Evolutionary conservation across 208 protist species (phyloP).

Genomic region (Strigomonas culicis): DNA sequence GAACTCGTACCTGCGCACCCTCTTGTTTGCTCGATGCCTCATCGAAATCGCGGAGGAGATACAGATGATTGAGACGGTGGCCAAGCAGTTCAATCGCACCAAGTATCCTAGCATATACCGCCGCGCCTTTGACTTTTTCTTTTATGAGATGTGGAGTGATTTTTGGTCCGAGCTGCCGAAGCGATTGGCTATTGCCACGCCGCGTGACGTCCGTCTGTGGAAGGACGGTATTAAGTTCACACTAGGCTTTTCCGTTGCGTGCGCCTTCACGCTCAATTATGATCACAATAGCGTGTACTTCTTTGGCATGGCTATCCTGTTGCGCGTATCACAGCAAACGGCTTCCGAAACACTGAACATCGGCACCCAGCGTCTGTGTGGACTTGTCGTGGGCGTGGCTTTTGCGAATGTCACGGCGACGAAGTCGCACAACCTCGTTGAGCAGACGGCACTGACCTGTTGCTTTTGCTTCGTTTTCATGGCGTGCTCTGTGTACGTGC

Average conservation of each 20-base stretch:
- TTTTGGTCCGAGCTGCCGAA: slow-evolving; percentile 68
- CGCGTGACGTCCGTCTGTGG: slow-evolving; percentile 58
- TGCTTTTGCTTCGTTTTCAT: slow-evolving; percentile 21
- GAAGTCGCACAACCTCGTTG: slow-evolving; percentile 16
- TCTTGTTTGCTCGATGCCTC: slow-evolving; percentile 34
- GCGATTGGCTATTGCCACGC: slow-evolving; percentile 46
- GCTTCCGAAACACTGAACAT: slow-evolving; percentile 40
- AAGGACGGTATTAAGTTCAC: slow-evolving; percentile 68
- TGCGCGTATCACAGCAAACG: slow-evolving; percentile 43
- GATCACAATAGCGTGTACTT: slow-evolving; percentile 34
- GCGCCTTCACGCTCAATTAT: slow-evolving; percentile 33
- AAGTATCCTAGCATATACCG: slow-evolving; percentile 38
- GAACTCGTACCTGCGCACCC: slow-evolving; percentile 29
- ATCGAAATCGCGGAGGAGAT: slow-evolving; percentile 48
- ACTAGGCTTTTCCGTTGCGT: slow-evolving; percentile 43
- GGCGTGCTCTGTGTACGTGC: slow-evolving; percentile 17
- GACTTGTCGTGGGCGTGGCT: slow-evolving; percentile 28
- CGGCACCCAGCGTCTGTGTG: slow-evolving; percentile 40
- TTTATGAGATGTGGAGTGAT: slow-evolving; percentile 50
- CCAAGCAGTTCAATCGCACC: slow-evolving; percentile 43
- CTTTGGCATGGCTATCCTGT: slow-evolving; percentile 56
- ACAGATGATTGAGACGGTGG: slow-evolving; percentile 32
- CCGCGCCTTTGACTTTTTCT: slow-evolving; percentile 52
- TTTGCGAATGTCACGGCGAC: slow-evolving; percentile 23
- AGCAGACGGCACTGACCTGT: slow-evolving; percentile 23